Evolutionary conservation across 1,139 yeast species (phyloP), one percentile per base, ranked within the genome.

Genomic region (Kurtzmaniella quercitrusa): DNA sequence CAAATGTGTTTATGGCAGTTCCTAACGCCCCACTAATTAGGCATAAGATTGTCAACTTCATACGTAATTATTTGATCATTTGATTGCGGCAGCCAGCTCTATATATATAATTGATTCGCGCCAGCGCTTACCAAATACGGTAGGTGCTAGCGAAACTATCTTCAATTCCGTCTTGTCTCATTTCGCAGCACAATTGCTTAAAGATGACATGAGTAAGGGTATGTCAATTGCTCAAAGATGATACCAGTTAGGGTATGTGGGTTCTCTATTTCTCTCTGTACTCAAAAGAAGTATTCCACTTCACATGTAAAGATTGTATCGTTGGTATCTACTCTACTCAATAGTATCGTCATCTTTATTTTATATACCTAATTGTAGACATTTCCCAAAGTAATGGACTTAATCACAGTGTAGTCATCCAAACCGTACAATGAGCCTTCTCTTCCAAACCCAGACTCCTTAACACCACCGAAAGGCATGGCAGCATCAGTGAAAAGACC

Each of bases 361-460:
- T 27, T 34, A 29, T 27, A 16, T 37, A 21, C 19, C 21, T 56
- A 61, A 45, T 52, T 56, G 49, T 64, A 63, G 3, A 63, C 63
- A 51, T 65, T 66, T 16, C 75, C 76, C 38, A 71, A 58, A 12
- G 66, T 64, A 34, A 72, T 60, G 31, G 73, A 61, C 52, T 71
- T 72, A 53, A 84, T 65, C 34, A 76, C 79, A 25, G 83, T 71
- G 64, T 85, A 85, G 60, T 85, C 94, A 43, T 85, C 89, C 48
- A 85, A 61, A 42, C 94, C 95, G 58, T 81, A 79, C 54, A 80
- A 68, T 16, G 90, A 82, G 37, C 91, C 93, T 61, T 86, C 95
- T 58, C 91, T 80, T 42, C 95, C 94, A 55, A 84, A 82, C 0
- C 95, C 95, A 37, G 87, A 79, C 62, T 84, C 83, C 63, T 84